Base-by-base conservation (phyloP, 495 filamentous ascomycete genomes). In the Alectoria sarmentosa region DNA sequence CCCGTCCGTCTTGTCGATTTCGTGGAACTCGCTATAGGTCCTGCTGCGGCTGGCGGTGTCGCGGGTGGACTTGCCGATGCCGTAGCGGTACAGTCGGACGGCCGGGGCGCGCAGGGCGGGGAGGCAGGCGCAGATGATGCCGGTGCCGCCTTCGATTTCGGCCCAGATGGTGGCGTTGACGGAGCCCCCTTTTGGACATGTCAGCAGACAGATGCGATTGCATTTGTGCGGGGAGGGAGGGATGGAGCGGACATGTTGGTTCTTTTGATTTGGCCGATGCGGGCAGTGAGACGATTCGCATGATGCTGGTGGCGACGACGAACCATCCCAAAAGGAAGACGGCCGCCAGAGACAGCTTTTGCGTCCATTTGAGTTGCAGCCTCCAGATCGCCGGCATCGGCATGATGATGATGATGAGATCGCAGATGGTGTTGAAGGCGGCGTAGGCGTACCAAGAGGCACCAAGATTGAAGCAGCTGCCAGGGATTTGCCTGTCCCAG, bases 381-480 rank as follows among this genome's bases (percentile, higher is more conserved):
- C 73, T 73, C 55, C 69, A 69, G 30, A 82, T 73, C 34, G 80
- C 74, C 0, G 78, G 79, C 73, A 82, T 78, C 1, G 80, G 80
- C 63, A 78, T 78, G 9, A 78, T 42, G 28, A 82, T 60, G 37
- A 82, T 78, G 34, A 82, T 36, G 1, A 82, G 44, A 72, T 84
- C 82, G 48, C 77, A 80, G 4, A 72, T 55, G 21, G 83, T 77
- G 44, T 78, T 75, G 34, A 59, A 59, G 4, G 56, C 56, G 6
- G 56, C 56, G 6, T 59, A 59, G 7, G 56, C 56, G 7, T 59
- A 59, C 56, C 56, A 59, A 1, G 56, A 59, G 1, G 56, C 56
- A 9, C 56, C 56, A n/a, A 59, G 34, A 21, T 59, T 14, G 56
- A 59, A 59, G 26, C 56, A 59, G 10, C 3, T 59, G 3, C 56